Evolutionary conservation across 139 green algal species (phyloP), one percentile per base, ranked within the genome.

Genomic region (Chlorella sp.): DNA sequence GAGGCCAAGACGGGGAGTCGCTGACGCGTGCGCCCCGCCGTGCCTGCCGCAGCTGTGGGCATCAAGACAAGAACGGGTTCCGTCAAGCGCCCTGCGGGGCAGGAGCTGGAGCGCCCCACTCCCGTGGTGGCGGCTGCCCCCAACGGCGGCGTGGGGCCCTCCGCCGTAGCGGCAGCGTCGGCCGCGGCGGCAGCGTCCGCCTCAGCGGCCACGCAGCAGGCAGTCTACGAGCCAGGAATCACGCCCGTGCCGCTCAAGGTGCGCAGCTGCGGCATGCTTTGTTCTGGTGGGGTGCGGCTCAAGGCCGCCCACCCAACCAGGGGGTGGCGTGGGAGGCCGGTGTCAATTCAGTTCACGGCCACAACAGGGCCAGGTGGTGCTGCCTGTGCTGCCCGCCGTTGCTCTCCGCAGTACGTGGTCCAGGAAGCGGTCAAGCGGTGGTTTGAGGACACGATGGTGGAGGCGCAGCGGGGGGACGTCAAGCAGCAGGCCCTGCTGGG

Each of bases 401-500:
- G 42, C 42, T n/a, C 42, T 55, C 42, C 17, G 10, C 10, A 55
- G 42, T 55, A 55, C 42, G 42, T 55, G 10, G 22, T 64, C 4
- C 55, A 64, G 55, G 87, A 94, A 62, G 89, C 88, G 1, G 81
- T 94, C 34, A 81, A 86, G 32, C 80, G 88, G 1, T 93, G 89
- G 89, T 93, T 91, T 82, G 73, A 85, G n/a, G 89, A 94, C 35
- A 83, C 89, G 0, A 78, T 90, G 35, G 74, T 75, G 31, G 89
- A 94, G 68, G 89, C 89, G 1, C 34, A 83, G 35, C 77, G 77
- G 2, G 77, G 77, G 0, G 75, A 78, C 42, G 63, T 86, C 66
- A 88, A 93, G 82, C 90, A 94, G 71, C 80, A 88, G 65, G 89
- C 89, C 5, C 74, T 94, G 36, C 75, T 94, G 31, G 88, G n/a